Base-by-base conservation (phyloP, 2,329 filamentous ascomycete species). In the Exophiala phaeomuriformis region DNA sequence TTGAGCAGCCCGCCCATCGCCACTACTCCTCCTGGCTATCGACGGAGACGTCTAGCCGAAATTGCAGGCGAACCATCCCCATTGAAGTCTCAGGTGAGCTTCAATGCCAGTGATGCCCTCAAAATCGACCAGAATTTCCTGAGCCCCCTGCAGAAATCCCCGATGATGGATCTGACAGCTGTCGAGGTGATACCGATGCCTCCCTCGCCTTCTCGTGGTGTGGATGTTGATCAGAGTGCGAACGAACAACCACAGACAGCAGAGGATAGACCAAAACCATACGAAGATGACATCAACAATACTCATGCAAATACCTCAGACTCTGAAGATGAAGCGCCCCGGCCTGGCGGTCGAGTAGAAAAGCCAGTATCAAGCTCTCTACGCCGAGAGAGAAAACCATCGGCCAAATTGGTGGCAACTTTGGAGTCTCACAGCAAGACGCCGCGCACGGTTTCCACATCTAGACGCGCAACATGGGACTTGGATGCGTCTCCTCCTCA, bases 381-480 rank as follows among this genome's bases (percentile, higher is more conserved):
- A 7, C 33, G 32, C 8, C 41, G 35, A 31, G 39, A 40, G 19
- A 39, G 44, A 19, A 56, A 52, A 41, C 31, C 53, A 29, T 40
- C 49, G 8, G 2, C 51, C 3, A 55, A 51, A 32, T 28, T 7
- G 28, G 27, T 47, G n/a, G 44, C 43, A 8, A 44, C 40, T 39
- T n/a, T 19, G 7, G 50, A 42, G n/a, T n/a, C 29, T 5, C 12
- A 64, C 68, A 4, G 56, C 71, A 67, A 33, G 69, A 65, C 50
- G 67, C 67, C 43, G 65, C 67, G 31, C 67, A 19, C 19, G 19
- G 19, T 19, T 19, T 66, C 48, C 68, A 69, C 40, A 65, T 67
- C 49, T 64, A 65, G 47, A 63, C 73, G 49, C 69, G 71, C 8
- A 68, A 72, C 31, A 73, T 75, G 58, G 71, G 71, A 28, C 65